Evolutionary conservation across 208 protist genomes (phyloP), one percentile per base, ranked within the genome.

Genomic region (Phytomonas sp.): DNA sequence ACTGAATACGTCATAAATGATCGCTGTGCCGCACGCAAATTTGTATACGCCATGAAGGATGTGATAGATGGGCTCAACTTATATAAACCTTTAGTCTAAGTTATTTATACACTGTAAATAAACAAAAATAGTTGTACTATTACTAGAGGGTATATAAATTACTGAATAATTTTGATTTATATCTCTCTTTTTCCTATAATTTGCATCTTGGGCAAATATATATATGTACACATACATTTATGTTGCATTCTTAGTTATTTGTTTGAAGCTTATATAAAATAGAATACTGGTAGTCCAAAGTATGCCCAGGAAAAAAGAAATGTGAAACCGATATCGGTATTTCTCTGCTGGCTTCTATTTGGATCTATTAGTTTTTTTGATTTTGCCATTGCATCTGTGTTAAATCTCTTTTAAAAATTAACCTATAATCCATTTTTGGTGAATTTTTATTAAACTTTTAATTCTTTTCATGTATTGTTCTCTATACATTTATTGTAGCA

Each of bases 391-490:
- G n/a, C n/a, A n/a, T 23, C n/a, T 60, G 49, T 60, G 23, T 60
- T 60, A 23, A 60, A 60, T 60, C 23, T 11, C 30, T 33, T 34
- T 62, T 62, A 11, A 3, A 3, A 62, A 62, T 8, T 62, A 62
- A 62, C 59, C 8, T 11, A 34, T 62, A 34, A 62, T 62, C 29
- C 30, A 33, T 34, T 30, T 30, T 62, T 34, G 3, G 30, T 30
- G 3, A 34, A 33, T 33, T 67, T 33, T 56, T 29, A 56, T 10
- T 67, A 67, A 10, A 67, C 65, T 33, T 67, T 10, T 67, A 29
- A 56, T 67, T 45, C 29, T 64, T 64, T 26, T 26, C n/a, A 23
- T 42, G 0, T 69, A 45, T 69, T 23, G 10, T 45, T 29, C n/a
- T 63, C 42, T 8, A 64, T 63, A 7, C 23, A 56, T 26, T 56